Base-by-base conservation (phyloP, 2,329 filamentous ascomycete genomes). In the Daldinia eschscholtzii region DNA sequence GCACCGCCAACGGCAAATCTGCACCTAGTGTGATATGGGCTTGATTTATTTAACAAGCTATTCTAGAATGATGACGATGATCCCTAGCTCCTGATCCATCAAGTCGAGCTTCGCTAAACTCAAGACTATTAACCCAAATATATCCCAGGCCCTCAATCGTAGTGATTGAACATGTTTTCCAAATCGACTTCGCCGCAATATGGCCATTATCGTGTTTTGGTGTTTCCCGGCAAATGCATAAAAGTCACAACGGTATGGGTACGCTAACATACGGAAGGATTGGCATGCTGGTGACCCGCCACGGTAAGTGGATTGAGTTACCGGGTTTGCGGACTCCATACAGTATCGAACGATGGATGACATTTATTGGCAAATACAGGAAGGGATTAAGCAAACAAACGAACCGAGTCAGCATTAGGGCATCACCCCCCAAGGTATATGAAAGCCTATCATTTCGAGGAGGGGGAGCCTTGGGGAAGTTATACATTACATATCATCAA, bases 231-330 rank as follows among this genome's bases (percentile, higher is more conserved):
- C 26, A 50, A 6, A n/a, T 50, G 26, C 46, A 50, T 50, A 50
- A 30, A 15, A 7, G 26, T 50, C 13, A 30, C 26, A 10, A 15
- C 7, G n/a, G 13, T 50, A 50, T n/a, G 33, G 52, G n/a, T 13
- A 39, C 52, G 33, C 52, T 55, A 55, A 23, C 35, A n/a, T 39
- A 13, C 35, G 20, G 39, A 59, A 56, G 62, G 59, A 66, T 59
- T 63, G 56, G 48, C 39, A 62, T 66, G 18, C 63, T 26, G n/a
- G 52, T 55, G 9, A 6, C 52, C 50, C n/a, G 18, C 20, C 33
- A 23, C 35, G 52, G 35, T 26, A 37, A 55, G 52, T 55, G 35
- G 52, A 52, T 28, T 48, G 15, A 10, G 4, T 33, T 33, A 52
- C 46, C 46, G n/a, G 46, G 46, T 52, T 52, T 18, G 2, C 15